Conservation (phyloP, 2,329 filamentous ascomycete genomes). For the Aspergillus awamori region DNA sequence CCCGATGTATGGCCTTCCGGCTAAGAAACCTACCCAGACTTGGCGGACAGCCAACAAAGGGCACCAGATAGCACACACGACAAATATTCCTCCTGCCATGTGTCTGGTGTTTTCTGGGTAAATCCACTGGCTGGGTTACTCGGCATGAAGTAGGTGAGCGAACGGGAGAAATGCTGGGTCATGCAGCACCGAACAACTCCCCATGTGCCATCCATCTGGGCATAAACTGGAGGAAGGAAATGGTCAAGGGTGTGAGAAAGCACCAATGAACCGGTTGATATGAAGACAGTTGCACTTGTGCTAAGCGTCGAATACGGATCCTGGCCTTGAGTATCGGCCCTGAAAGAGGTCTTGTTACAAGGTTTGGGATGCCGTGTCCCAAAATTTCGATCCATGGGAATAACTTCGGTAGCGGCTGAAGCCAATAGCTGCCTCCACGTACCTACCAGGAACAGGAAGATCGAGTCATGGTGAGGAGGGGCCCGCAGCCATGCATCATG, state of each 20-base stretch:
- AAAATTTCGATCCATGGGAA: neutral
- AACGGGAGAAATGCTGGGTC: neutral
- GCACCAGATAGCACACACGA: neutral
- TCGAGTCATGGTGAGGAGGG: neutral
- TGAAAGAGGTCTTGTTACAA: neutral
- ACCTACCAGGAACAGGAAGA: neutral
- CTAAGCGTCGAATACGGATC: neutral
- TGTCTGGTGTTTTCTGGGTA: neutral
- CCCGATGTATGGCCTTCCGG: neutral
- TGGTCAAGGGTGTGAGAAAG: neutral
- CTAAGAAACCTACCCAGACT: neutral
- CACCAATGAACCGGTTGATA: neutral
- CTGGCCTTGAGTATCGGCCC: neutral
- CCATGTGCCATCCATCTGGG: neutral
- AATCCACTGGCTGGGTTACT: neutral
- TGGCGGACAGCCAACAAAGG: neutral
- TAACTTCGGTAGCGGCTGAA: neutral
- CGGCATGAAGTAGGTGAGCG: neutral
- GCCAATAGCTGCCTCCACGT: neutral
- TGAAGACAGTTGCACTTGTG: neutral
- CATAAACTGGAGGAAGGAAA: neutral
- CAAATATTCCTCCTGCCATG: neutral
- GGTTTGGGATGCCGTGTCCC: neutral
- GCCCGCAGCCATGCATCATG: neutral
- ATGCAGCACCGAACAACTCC: neutral